Percentiles rank a stretch among this genome's conserved stretches.
Conservation (phyloP, 2,329 filamentous ascomycete genomes). For the Cercospora berteroae region DNA sequence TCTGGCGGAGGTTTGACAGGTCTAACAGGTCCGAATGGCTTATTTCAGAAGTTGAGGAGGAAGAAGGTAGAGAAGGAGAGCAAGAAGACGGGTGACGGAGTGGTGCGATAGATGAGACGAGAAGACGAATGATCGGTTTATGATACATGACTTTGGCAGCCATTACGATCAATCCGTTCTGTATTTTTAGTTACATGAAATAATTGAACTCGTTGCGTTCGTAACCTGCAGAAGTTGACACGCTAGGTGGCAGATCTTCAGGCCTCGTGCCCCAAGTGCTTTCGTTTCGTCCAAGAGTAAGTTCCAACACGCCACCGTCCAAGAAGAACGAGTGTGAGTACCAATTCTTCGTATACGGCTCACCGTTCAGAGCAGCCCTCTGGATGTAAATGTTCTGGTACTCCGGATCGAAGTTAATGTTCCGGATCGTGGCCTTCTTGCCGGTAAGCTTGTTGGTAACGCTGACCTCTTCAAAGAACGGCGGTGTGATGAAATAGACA, state of each 20-base stretch:
- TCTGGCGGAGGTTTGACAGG: slow-evolving; percentile 11
- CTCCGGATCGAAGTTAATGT: slow-evolving; percentile 43
- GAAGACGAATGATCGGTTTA: neutral
- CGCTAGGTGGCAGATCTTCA: slow-evolving; percentile 45
- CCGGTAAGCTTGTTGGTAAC: slow-evolving; percentile 43
- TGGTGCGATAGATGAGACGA: neutral
- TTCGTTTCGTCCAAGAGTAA: slow-evolving; percentile 43
- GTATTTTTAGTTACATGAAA: neutral
- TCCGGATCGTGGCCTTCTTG: slow-evolving; percentile 44
- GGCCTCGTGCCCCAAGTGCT: slow-evolving; percentile 45
- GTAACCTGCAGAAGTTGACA: slow-evolving; percentile 25
- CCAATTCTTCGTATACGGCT: slow-evolving; percentile 46
- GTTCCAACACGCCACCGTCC: slow-evolving; percentile 44
- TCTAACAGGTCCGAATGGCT: slow-evolving; percentile 11
- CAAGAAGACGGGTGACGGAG: neutral
- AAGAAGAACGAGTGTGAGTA: slow-evolving; percentile 48
- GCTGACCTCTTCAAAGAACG: slow-evolving; percentile 46
- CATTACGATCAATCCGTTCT: neutral
- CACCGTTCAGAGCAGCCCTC: slow-evolving; percentile 44
- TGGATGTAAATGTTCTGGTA: slow-evolving; percentile 48
- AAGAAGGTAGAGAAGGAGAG: slow-evolving; percentile 7
- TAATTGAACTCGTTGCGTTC: neutral
- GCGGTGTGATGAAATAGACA: slow-evolving; percentile 49
- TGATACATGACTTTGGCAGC: neutral
- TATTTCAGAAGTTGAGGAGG: slow-evolving; percentile 13